Evolutionary conservation across 208 protist species (phyloP).

Genomic region (Leishmania gerbilli): DNA sequence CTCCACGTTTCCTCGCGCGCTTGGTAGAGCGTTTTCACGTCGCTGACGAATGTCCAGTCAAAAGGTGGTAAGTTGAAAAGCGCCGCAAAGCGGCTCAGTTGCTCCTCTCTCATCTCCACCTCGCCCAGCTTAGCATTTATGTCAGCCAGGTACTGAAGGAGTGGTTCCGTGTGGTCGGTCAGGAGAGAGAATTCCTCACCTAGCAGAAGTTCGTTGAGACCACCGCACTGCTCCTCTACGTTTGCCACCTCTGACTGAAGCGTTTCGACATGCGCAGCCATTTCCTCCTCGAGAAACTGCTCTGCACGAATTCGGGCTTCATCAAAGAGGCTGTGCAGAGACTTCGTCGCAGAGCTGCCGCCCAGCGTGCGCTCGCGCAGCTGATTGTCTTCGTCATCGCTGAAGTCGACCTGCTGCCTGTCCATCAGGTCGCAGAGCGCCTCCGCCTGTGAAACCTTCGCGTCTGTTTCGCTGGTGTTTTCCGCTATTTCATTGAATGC

Average conservation of each 20-base stretch:
- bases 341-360: slow-evolving; percentile 50
- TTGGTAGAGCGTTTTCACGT: slow-evolving; percentile 64
- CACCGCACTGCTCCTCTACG: slow-evolving; percentile 87
- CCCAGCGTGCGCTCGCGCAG: slow-evolving; percentile 89
- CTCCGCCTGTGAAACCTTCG: slow-evolving; percentile 79
- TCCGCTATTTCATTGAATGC: slow-evolving; percentile 83
- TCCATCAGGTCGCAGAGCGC: slow-evolving; percentile 92
- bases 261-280: slow-evolving; percentile 68
- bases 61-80: slow-evolving; percentile 80
- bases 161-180: slow-evolving; percentile 79
- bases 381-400: slow-evolving; percentile 90
- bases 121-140: slow-evolving; percentile 79
- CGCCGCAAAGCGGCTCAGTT: slow-evolving; percentile 82
- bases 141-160: slow-evolving; percentile 85
- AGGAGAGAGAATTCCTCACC: slow-evolving; percentile 86
- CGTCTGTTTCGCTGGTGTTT: slow-evolving; percentile 50
- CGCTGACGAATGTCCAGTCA: slow-evolving; percentile 81
- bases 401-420: slow-evolving; percentile 86
- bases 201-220: slow-evolving; percentile 83
- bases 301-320: slow-evolving; percentile 82
- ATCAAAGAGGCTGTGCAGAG: slow-evolving; percentile 84
- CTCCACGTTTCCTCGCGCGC: slow-evolving; percentile 84
- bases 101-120: slow-evolving; percentile 65
- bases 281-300: slow-evolving; percentile 89
- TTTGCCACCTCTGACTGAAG: slow-evolving; percentile 73